Percentiles rank a stretch among this genome's conserved stretches.
Evolutionary conservation across 768 basidiomycete species (phyloP).

Genomic region (Antrodiella citrinella): DNA sequence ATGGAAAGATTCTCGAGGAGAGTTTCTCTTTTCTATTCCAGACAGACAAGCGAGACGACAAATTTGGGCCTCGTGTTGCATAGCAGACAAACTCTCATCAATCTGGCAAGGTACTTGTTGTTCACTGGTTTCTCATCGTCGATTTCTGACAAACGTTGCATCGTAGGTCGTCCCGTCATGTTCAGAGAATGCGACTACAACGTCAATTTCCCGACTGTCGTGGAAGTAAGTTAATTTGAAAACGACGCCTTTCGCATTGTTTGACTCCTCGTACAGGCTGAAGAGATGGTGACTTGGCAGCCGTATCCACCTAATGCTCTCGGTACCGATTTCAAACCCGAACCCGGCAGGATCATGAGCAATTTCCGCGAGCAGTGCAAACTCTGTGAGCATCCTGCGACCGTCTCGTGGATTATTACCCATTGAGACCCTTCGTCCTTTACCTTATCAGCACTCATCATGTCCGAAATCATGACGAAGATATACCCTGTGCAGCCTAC

Average conservation of each 20-base stretch:
- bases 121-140: no score
- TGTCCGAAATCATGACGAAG: constrained; percentile 56
- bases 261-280: constrained; percentile 43
- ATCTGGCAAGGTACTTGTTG: constrained; percentile 76
- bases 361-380: constrained; percentile 48
- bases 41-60: constrained; percentile 68
- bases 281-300: constrained; percentile 51
- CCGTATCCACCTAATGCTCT: constrained; percentile 33
- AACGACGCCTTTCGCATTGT: no score
- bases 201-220: constrained; percentile 1
- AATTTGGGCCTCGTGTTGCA: constrained; percentile 74
- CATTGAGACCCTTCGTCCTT: background rate
- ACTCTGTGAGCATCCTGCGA: constrained; percentile 39
- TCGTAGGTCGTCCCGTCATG: constrained; percentile 13
- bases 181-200: constrained; percentile 16
- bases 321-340: constrained; percentile 32
- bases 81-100: constrained; percentile 65
- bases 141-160: no score
- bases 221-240: background rate
- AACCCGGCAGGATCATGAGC: constrained; percentile 41
- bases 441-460: constrained; percentile 43
- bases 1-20: constrained; percentile 56
- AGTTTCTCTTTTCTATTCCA: constrained; percentile 46
- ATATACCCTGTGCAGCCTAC: constrained; percentile 61
- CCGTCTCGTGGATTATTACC: background rate